Evolutionary conservation across 2,329 filamentous ascomycete species (phyloP), one percentile per base, ranked within the genome.

Genomic region (Alternaria postmessia): DNA sequence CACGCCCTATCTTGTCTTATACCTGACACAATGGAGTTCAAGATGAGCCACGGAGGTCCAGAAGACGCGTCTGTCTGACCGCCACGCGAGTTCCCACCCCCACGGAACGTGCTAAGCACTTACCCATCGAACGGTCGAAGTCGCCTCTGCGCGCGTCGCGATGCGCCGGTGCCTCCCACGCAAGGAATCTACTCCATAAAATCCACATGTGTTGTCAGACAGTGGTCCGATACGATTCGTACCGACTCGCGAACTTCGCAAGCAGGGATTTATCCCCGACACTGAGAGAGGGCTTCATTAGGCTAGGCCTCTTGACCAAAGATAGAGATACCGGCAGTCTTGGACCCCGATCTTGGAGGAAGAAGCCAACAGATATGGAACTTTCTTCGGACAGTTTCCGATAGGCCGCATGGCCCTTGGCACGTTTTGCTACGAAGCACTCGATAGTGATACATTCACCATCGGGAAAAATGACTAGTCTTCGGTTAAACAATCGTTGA

Each of bases 361-460:
- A 77, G 72, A 75, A 73, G 75, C 70, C 75, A 73, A 72, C 72
- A 69, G 74, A 72, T 58, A 71, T 75, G 59, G 67, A 68, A 61
- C 49, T 51, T 63, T 58, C 55, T 52, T 67, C 32, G 36, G 57
- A 64, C 46, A 34, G 43, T 60, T 67, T 68, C 68, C 44, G 72
- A 75, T 49, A 76, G 73, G 62, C 69, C 66, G 62, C 38, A 68
- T 65, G 65, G 70, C 65, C 72, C 74, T 46, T 75, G 74, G 73
- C 73, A 71, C 28, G 32, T 67, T 68, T 74, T 75, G 65, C 69
- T 73, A 48, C 53, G 47, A 72, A 66, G 71, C 65, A 76, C 66
- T 60, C 64, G 63, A 7, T 26, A 26, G 24, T 26, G 24, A 24
- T 24, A 24, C 24, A 24, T 24, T 7, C 24, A 26, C 24, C 24